Base-by-base conservation (phyloP, 1,284 basidiomycete species). In the Inonotus hispidus region DNA sequence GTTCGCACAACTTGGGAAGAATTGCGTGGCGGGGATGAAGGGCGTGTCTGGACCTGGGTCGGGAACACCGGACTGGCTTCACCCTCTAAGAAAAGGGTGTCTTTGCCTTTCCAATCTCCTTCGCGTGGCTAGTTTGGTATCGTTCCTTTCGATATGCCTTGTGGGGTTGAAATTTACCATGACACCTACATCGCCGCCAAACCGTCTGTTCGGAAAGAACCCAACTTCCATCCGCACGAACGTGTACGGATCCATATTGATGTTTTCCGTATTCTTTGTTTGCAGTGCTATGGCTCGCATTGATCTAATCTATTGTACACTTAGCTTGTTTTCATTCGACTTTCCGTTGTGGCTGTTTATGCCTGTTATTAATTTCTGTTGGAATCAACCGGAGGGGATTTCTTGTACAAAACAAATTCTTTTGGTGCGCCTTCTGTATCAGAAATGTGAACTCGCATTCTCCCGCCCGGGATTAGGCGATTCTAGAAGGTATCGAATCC, bases 1-100 rank as follows among this genome's bases (percentile, higher is more conserved):
- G 92, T 99, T 19, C 84, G 93, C 60, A 87, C 88, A 27, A 90
- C 92, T 71, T 80, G 96, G 64, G 90, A 92, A 71, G 95, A 98
- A 74, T 83, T 92, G 52, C 80, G 82, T 64, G 95, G 93, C 55
- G 96, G 90, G n/a, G 90, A 92, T 70, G 90, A 92, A 74, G 80
- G 85, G 72, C 82, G 89, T 63, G 90, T 92, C 59, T 93, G 90
- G 90, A 77, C 85, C 60, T 93, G 90, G 90, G 83, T 92, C 32
- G 90, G 90, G 29, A 74, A 73, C 62, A 70, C 75, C n/a, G 75
- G 77, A 19, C 68, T 68, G 54, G 66, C 49, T 29, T 63, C 61
- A 38, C 61, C 61, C n/a, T 45, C 38, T 14, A 56, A 60, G 47
- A 61, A 63, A n/a, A 63, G 61, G 64, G 50, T 52, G 7, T 23